These are phyloP conservation scores for Sugiyamaella sp. DNA, from an alignment of 1,139 yeast genomes.

Conservation along the genomic window DNA sequence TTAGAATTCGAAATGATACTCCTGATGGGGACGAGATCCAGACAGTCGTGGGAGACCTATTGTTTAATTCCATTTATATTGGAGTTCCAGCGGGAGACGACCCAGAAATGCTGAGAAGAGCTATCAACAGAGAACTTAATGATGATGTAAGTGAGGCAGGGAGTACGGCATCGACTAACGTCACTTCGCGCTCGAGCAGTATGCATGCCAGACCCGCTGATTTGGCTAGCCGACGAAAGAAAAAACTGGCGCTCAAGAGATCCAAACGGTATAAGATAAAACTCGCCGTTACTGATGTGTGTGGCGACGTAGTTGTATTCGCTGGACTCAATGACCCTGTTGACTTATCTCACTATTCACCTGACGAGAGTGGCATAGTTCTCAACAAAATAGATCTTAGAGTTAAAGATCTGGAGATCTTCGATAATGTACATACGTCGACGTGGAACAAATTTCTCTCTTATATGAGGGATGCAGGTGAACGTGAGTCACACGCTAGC, in stretches of 20 bases:
- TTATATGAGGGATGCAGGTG: conserved; percentile 67
- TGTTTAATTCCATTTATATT: conserved; percentile 75
- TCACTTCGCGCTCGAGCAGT: conserved; percentile 19
- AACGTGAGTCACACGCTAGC: conserved; percentile 67
- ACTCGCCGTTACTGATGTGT: conserved; percentile 58
- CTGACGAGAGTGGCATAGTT: conserved; percentile 10
- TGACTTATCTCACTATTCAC: not conserved
- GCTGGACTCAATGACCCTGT: conserved; percentile 47
- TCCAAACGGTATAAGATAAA: conserved; percentile 65
- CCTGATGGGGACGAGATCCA: conserved; percentile 34
- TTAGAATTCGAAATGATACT: conserved; percentile 21
- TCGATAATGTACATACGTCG: conserved; percentile 83
- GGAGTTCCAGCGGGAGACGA: conserved; percentile 57
- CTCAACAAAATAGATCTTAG: conserved; percentile 41
- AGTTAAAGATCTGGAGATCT: conserved; percentile 59
- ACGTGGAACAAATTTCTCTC: conserved; percentile 89
- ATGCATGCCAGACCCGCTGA: conserved; percentile 11
- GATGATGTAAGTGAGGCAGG: conserved; percentile 39
- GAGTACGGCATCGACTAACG: conserved; percentile 24
- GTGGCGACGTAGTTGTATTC: conserved; percentile 51
- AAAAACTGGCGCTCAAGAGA: conserved; percentile 57
- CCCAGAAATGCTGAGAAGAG: conserved; percentile 52
- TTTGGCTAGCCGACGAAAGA: conserved; percentile 7
- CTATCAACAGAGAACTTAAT: conserved; percentile 54
- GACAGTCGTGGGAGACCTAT: conserved; percentile 58